Evolutionary conservation across 2,329 filamentous ascomycete species (phyloP).

Genomic region (Cladophialophora immunda): DNA sequence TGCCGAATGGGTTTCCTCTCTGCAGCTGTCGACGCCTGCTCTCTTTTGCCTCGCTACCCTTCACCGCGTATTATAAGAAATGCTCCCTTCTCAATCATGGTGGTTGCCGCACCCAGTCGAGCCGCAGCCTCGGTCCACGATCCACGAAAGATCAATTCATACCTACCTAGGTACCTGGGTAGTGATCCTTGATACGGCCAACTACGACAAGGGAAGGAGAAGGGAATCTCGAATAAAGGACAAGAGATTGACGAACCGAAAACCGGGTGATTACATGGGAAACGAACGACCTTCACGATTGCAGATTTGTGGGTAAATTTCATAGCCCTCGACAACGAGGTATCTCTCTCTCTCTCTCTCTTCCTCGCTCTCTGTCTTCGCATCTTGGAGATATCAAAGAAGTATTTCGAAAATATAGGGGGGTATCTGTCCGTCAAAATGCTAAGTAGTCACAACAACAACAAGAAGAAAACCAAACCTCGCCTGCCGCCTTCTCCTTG

Average conservation of each 20-base stretch:
- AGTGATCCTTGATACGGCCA: too few species aligned
- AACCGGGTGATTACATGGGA: too few species aligned
- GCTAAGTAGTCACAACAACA: not conserved
- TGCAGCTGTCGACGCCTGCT: not conserved
- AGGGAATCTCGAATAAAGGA: too few species aligned
- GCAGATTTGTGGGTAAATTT: not conserved
- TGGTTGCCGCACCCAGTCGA: not conserved
- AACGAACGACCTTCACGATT: not conserved
- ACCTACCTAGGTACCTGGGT: too few species aligned
- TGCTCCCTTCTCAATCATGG: not conserved
- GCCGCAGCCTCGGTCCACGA: not conserved
- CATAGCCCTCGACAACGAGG: not conserved
- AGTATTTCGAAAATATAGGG: not conserved
- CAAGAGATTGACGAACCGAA: too few species aligned
- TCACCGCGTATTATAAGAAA: not conserved
- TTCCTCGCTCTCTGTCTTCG: not conserved
- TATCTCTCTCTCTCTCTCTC: not conserved
- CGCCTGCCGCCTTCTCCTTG: not conserved
- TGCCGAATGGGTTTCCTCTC: not conserved
- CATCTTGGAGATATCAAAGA: not conserved
- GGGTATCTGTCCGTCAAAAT: slow-evolving; percentile 21
- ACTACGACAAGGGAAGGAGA: too few species aligned
- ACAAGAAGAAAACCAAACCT: not conserved
- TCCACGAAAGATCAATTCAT: too few species aligned
- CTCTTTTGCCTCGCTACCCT: not conserved